Percentiles rank a stretch among this genome's conserved stretches.
Evolutionary conservation across 371 early-diverging fungal species (phyloP).

Genomic region (Mortierella sp.): DNA sequence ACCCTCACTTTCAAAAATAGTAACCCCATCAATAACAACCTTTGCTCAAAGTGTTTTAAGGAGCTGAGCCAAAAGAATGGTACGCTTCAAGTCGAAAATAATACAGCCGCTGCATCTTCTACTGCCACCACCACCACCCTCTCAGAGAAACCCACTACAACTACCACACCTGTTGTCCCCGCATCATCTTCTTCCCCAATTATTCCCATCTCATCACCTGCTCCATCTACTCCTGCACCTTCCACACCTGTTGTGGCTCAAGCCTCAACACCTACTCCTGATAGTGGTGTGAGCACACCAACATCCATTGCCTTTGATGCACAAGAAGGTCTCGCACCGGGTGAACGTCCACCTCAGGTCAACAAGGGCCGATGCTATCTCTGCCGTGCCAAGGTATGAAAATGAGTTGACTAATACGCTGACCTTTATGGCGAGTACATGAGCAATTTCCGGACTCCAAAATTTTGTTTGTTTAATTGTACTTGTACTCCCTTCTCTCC

Average conservation of each 20-base stretch:
- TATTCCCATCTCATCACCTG: not conserved
- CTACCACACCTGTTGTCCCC: constrained; percentile 4
- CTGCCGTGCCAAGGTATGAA: constrained; percentile 75
- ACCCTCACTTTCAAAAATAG: constrained; percentile 27
- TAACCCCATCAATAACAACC: constrained; percentile 73
- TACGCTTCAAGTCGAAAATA: constrained; percentile 11
- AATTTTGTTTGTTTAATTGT: not conserved
- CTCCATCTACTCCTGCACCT: constrained; percentile 11
- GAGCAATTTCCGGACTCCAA: constrained; percentile 21
- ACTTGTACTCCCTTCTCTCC: not conserved
- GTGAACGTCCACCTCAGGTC: constrained; percentile 65
- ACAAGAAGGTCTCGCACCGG: constrained; percentile 32
- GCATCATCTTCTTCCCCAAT: not conserved
- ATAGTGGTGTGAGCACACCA: constrained; percentile 41
- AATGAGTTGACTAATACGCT: too few species aligned
- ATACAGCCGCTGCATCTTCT: constrained; percentile 4
- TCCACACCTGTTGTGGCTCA: constrained; percentile 25
- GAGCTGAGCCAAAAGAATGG: constrained; percentile 61
- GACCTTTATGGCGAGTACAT: too few species aligned
- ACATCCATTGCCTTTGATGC: constrained; percentile 29
- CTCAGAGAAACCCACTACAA: constrained; percentile 23
- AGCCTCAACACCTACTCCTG: constrained; percentile 23
- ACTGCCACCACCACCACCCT: constrained; percentile 8
- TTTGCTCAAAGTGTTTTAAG: constrained; percentile 89
- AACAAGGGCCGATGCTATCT: constrained; percentile 83